Base-by-base conservation (phyloP, 306 rosid species). In the Carpinus viminea region DNA sequence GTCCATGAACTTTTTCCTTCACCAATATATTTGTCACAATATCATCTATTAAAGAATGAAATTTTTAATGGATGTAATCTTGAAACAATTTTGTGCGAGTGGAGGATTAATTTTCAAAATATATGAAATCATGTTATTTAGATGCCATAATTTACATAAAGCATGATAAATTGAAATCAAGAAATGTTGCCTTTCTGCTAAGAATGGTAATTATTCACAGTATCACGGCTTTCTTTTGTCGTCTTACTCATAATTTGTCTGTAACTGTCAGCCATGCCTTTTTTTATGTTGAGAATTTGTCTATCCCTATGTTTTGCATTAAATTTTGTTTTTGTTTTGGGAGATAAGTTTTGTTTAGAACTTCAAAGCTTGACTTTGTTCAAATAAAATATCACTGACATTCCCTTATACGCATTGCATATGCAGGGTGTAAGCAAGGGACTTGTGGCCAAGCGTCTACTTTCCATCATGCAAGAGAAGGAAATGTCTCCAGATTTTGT, bases 371-470 rank as follows among this genome's bases (percentile, higher is more conserved):
- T 17, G 43, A 21, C 13, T 38, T 8, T 48, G 56, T 57, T 46
- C 34, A 17, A 5, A 6, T 31, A 12, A 47, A 71, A 50, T 52
- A 21, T 20, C 21, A 34, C 26, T 15, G n/a, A 48, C 73, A 45
- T 31, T 50, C 50, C 47, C 68, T 66, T 17, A 69, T 56, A 68
- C 17, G 50, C 57, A 43, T 62, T 62, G 28, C 56, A 4, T 52
- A 4, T 74, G 75, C 85, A 91, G 96, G 93, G 96, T 8, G 90
- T 91, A 41, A 91, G 86, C 85, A 91, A 91, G 83, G 96, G 96
- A 55, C 76, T 91, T 0, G 91, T 91, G 53, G 91, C 93, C 1
- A 87, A 82, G 78, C 89, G 90, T 53, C 84, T 91, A 21, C 91
- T 87, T 56, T 87, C 88, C 17, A 74, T 82, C 31, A 89, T 91